Base-by-base conservation (phyloP, 2,329 filamentous ascomycete genomes). In the Trichoderma polysporum region DNA sequence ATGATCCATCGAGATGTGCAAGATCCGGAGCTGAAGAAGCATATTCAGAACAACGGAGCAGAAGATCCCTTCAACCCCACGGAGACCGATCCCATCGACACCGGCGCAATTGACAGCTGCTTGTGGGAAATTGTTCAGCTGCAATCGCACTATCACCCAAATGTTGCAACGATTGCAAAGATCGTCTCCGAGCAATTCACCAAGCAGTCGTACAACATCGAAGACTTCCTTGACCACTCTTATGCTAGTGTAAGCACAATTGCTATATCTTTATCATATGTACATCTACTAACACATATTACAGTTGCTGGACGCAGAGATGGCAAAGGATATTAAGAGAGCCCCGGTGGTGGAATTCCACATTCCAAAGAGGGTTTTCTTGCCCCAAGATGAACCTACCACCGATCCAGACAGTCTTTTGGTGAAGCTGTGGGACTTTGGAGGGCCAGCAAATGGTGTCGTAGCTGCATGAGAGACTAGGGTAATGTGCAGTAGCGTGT, bases 181-280 rank as follows among this genome's bases (percentile, higher is more conserved):
- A 97, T 99, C 70, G 88, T 99, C 66, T 92, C 92, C 2, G 93
- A 98, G 79, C 95, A 98, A 77, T 99, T 98, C 77, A 99, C 95
- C 2, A 99, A 99, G 81, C 90, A 93, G 71, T 86, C 90, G 2
- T 99, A 98, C 79, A 95, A 93, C 73, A 81, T 97, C n/a, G 95
- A 99, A 76, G 95, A 99, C 76, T 99, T 99, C 79, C 81, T 98
- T 56, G 95, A 99, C 75, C 93, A 98, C 77, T 94, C 92, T 0
- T 99, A 98, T 79, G 87, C 84, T 73, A 92, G 88, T 75, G 90
- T 90, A 85, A 84, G 86, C 85, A 37, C 22, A 19, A 3, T 5
- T 9, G 4, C 5, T 10, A 2, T 8, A 6, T 58, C 27, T 13
- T 17, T 47, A 56, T 45, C 67, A 59, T 27, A 56, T 15, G 57